phyloP scores from a whole-genome alignment of 371 early-diverging fungal species.

The Choanephora cucurbitarum region DNA sequence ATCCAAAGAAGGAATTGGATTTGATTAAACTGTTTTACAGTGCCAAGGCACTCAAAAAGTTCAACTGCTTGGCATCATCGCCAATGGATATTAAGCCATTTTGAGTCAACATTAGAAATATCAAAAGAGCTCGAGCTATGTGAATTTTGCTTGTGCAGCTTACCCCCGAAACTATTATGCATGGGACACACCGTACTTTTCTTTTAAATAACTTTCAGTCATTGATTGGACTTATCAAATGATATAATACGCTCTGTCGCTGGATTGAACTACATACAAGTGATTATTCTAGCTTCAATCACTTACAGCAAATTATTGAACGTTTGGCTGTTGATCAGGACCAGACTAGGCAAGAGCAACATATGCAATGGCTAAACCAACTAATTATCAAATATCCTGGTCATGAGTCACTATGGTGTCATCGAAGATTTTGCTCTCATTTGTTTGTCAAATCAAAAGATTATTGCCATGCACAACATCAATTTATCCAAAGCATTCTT shows the following conservation, averaged over 20 bases:
- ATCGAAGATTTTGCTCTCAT: slow-evolving; percentile 49
- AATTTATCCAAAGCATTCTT: slow-evolving; percentile 18
- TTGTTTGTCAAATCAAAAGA: slow-evolving; percentile 1
- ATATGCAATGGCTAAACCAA: slow-evolving; percentile 36
- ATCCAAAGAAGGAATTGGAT: slow-evolving; percentile 35
- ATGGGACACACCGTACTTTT: slow-evolving; percentile 59
- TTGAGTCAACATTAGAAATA: slow-evolving; percentile 10
- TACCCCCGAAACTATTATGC: slow-evolving; percentile 62
- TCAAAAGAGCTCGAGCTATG: slow-evolving; percentile 45
- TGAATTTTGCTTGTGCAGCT: slow-evolving; percentile 31
- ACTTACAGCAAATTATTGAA: slow-evolving; percentile 47
- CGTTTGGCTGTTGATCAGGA: background rate
- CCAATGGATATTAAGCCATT: slow-evolving; percentile 25
- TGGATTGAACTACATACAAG: slow-evolving; percentile 56
- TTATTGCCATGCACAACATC: slow-evolving; percentile 15
- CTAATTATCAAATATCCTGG: slow-evolving; percentile 53
- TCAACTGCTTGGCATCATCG: slow-evolving; percentile 60
- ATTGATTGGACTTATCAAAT: slow-evolving; percentile 1
- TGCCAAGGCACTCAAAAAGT: slow-evolving; percentile 60
- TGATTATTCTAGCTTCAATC: slow-evolving; percentile 59
- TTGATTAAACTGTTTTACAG: slow-evolving; percentile 51
- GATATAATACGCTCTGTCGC: slow-evolving; percentile 30
- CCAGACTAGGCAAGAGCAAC: slow-evolving; percentile 3
- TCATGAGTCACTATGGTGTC: slow-evolving; percentile 63
- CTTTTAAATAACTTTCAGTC: slow-evolving; percentile 24